These are phyloP conservation scores for Pseudonitzschia multistriata DNA, from an alignment of 108 stramenopile species.

Conservation along the genomic window DNA sequence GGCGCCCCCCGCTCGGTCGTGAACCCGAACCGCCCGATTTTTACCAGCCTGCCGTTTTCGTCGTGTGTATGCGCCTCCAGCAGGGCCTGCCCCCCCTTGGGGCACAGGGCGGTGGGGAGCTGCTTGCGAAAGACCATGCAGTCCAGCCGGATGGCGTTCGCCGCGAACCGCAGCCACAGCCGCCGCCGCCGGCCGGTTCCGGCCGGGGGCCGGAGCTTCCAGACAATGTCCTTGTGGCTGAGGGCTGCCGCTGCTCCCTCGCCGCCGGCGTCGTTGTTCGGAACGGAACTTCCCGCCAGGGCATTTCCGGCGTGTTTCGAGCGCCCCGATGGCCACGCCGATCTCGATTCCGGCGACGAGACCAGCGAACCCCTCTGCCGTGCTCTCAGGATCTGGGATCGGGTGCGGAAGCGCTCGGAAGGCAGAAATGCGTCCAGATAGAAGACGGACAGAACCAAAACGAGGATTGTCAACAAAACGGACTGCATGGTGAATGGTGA, in stretches of 20 bases:
- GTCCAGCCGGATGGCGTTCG: constrained; percentile 52
- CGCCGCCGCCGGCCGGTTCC: constrained; percentile 35
- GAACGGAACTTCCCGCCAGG: neutral
- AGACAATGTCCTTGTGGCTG: constrained; percentile 59
- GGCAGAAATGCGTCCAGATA: constrained; percentile 41
- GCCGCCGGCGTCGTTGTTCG: neutral
- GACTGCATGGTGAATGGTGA: constrained; percentile 11
- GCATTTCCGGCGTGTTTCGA: neutral
- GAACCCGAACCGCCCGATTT: constrained; percentile 76
- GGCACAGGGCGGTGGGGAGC: constrained; percentile 59
- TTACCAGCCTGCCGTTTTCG: constrained; percentile 27
- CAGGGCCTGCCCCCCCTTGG: constrained; percentile 57
- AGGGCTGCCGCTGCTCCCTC: constrained; percentile 3
- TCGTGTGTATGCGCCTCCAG: constrained; percentile 59
- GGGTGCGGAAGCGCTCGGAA: constrained; percentile 14
- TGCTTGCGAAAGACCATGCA: constrained; percentile 37
- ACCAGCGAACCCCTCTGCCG: neutral
- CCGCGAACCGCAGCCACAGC: constrained; percentile 46
- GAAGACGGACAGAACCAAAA: constrained; percentile 15
- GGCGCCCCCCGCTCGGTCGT: constrained; percentile 66
- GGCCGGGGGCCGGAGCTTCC: constrained; percentile 64
- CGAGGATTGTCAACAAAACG: constrained; percentile 2
- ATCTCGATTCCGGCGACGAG: constrained; percentile 5
- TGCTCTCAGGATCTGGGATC: neutral
- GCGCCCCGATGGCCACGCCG: neutral